Conservation (phyloP, 2,329 filamentous ascomycete species). For the Paraconiothyrium brasiliense region DNA sequence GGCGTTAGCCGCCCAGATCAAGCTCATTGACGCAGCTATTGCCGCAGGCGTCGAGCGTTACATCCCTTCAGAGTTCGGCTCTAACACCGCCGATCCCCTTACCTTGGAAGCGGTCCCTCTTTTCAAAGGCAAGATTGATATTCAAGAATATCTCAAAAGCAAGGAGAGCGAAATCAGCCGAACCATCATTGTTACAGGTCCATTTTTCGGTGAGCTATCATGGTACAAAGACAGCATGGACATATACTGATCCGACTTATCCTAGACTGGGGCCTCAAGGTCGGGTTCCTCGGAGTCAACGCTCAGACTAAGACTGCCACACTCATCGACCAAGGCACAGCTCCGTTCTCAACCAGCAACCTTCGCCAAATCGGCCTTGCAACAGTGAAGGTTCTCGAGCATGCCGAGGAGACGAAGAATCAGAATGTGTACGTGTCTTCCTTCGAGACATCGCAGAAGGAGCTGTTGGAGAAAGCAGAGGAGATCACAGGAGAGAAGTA, state of each 20-base stretch:
- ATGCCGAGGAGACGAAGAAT: slow-evolving; percentile 64
- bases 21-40: slow-evolving; percentile 67
- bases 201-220: slow-evolving; percentile 60
- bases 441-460: slow-evolving; percentile 66
- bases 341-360: slow-evolving; percentile 62
- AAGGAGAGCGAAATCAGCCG: slow-evolving; percentile 63
- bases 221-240: not conserved
- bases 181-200: slow-evolving; percentile 60
- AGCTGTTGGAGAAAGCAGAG: slow-evolving; percentile 65
- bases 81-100: slow-evolving; percentile 50
- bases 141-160: slow-evolving; percentile 63
- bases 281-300: slow-evolving; percentile 63
- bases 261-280: slow-evolving; percentile 61
- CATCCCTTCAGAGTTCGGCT: slow-evolving; percentile 69
- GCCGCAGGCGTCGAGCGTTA: slow-evolving; percentile 69
- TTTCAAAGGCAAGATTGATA: slow-evolving; percentile 60
- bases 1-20: slow-evolving; percentile 57
- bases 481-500: slow-evolving; percentile 62
- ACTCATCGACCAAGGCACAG: slow-evolving; percentile 66
- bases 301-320: slow-evolving; percentile 59
- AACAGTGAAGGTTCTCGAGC: slow-evolving; percentile 60
- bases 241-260: not conserved
- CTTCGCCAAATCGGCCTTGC: slow-evolving; percentile 62
- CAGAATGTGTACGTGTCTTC: slow-evolving; percentile 67
- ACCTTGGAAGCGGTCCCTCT: slow-evolving; percentile 58